phyloP scores from a whole-genome alignment of 2,329 filamentous ascomycete genomes.

The Colletotrichum nymphaeae region DNA sequence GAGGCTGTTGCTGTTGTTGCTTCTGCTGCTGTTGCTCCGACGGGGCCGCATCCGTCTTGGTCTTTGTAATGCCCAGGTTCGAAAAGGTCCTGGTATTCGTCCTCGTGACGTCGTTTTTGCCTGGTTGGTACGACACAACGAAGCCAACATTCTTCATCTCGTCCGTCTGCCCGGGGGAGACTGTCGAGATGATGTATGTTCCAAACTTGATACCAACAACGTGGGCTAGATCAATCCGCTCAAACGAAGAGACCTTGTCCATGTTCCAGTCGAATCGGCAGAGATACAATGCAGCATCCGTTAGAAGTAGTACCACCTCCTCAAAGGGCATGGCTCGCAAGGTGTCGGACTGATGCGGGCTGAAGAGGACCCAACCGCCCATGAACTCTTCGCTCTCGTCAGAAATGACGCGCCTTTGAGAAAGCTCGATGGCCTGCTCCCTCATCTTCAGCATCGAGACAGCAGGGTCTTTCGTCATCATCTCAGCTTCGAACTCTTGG shows the following conservation, averaged over 20 bases:
- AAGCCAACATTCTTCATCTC: constrained; percentile 86
- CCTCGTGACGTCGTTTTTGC: constrained; percentile 76
- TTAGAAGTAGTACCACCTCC: constrained; percentile 88
- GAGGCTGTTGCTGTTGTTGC: constrained; percentile 14
- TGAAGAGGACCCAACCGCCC: constrained; percentile 89
- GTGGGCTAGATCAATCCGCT: constrained; percentile 82
- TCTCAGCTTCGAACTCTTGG: constrained; percentile 91
- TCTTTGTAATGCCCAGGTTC: constrained; percentile 50
- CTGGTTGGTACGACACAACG: constrained; percentile 80
- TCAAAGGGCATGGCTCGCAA: constrained; percentile 78
- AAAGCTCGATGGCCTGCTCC: constrained; percentile 90
- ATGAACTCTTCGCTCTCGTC: constrained; percentile 87
- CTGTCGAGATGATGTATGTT: constrained; percentile 89
- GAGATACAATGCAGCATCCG: constrained; percentile 85
- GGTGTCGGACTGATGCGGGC: constrained; percentile 77
- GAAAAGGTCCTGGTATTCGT: constrained; percentile 88
- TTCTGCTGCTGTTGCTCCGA: constrained; percentile 12
- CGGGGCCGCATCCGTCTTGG: constrained; percentile 10
- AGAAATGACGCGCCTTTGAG: constrained; percentile 85
- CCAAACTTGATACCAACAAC: constrained; percentile 81
- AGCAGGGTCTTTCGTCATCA: constrained; percentile 93
- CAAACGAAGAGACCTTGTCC: constrained; percentile 94
- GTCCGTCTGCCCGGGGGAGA: constrained; percentile 82
- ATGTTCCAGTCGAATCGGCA: constrained; percentile 95
- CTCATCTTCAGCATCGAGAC: constrained; percentile 87